phyloP scores from a whole-genome alignment of 306 rosid species.

The Fagus crenata region DNA sequence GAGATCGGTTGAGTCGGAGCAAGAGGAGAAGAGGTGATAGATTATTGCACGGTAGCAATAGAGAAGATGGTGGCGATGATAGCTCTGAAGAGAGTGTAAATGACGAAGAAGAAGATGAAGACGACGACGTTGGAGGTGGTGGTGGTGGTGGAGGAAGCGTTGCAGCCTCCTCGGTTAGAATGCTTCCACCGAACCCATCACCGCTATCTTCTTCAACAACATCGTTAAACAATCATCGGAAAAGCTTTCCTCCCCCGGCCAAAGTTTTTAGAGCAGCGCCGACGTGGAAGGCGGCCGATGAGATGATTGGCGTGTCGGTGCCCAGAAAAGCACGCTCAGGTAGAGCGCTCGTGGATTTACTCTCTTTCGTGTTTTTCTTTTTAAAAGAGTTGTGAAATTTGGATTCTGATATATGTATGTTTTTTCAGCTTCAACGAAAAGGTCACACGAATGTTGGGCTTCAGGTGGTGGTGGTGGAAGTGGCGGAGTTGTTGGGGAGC shows the following conservation, averaged over 20 bases:
- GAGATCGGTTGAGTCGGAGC: slow-evolving; percentile 80
- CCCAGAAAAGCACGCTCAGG: slow-evolving; percentile 99
- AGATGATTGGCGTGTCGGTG: slow-evolving; percentile 90
- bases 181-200: slow-evolving; percentile 83
- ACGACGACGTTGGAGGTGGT: slow-evolving; percentile 40
- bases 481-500: slow-evolving; percentile 53
- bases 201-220: slow-evolving; percentile 33
- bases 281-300: slow-evolving; percentile 89
- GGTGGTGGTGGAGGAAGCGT: slow-evolving; percentile 23
- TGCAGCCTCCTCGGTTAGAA: slow-evolving; percentile 47
- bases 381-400: not conserved
- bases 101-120: slow-evolving; percentile 81
- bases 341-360: slow-evolving; percentile 27
- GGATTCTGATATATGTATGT: slow-evolving; percentile 13
- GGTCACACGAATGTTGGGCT: slow-evolving; percentile 93
- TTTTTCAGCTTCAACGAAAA: slow-evolving; percentile 71
- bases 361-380: not conserved
- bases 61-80: slow-evolving; percentile 80
- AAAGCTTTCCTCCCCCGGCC: slow-evolving; percentile 71
- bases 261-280: slow-evolving; percentile 70
- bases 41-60: slow-evolving; percentile 61
- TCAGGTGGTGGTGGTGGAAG: slow-evolving; percentile 53
- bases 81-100: slow-evolving; percentile 89
- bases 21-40: slow-evolving; percentile 83
- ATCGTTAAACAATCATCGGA: slow-evolving; percentile 61